These are phyloP conservation scores for Afroboletus lepidellus DNA, from an alignment of 1,284 basidiomycete species.

Conservation along the genomic window DNA sequence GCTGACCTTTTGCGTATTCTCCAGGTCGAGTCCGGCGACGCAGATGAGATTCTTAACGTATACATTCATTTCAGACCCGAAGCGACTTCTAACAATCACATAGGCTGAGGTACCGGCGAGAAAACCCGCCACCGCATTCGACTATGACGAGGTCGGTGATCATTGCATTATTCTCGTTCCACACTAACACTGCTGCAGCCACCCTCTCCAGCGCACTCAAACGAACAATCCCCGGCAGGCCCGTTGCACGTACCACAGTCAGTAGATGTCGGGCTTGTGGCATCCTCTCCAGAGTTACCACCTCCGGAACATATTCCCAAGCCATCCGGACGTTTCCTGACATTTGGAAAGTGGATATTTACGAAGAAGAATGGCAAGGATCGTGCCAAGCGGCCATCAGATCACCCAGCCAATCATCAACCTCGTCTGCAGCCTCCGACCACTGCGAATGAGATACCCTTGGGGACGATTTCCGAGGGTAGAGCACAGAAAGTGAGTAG, in stretches of 20 bases:
- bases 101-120: not conserved
- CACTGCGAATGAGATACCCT: not conserved
- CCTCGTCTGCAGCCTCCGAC: not conserved
- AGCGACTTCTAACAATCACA: not conserved
- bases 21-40: no score
- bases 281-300: no score
- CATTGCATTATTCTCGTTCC: not conserved
- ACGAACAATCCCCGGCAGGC: not conserved
- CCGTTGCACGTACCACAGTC: not conserved
- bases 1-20: no score
- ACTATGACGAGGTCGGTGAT: not conserved
- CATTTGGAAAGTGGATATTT: no score
- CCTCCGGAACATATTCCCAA: not conserved
- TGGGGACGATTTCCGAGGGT: not conserved
- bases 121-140: not conserved
- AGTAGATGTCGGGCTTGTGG: no score
- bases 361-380: no score
- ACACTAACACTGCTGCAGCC: not conserved
- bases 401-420: not conserved
- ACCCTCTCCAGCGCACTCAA: not conserved
- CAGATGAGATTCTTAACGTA: no score
- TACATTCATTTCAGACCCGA: no score
- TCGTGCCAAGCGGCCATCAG: not conserved
- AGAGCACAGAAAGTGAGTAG: no score
- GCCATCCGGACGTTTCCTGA: not conserved